Evolutionary conservation across 345 rosid genomes (phyloP).

Genomic region (Litchi chinensis): DNA sequence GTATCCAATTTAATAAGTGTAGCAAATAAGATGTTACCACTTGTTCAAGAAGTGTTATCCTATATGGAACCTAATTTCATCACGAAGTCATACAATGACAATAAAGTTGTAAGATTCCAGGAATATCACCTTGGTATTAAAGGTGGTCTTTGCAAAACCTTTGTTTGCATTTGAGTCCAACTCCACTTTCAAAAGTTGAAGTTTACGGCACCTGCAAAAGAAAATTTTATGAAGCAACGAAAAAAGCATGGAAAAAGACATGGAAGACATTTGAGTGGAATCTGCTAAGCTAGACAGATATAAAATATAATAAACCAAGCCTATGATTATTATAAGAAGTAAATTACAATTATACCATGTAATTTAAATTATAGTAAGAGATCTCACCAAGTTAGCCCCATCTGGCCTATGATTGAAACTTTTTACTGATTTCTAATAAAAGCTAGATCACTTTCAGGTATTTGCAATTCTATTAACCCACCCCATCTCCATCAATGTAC

Average conservation of each 20-base stretch:
- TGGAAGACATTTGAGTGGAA: not conserved
- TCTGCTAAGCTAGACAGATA: not conserved
- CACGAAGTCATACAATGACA: conserved; percentile 4
- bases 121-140: conserved; percentile 9
- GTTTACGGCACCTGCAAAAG: conserved; percentile 9
- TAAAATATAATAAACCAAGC: not conserved
- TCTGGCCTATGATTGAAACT: not conserved
- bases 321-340: too few relatives aligned
- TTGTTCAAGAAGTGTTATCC: conserved; percentile 19
- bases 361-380: too few relatives aligned
- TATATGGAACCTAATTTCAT: conserved; percentile 12
- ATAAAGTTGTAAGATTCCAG: conserved; percentile 22
- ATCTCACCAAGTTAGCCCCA: not conserved
- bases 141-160: conserved; percentile 6
- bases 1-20: conserved; percentile 25
- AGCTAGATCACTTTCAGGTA: not conserved
- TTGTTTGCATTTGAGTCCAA: conserved; percentile 17
- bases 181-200: conserved; percentile 23
- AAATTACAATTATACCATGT: not conserved
- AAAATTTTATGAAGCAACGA: not conserved
- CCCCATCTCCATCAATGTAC: not conserved
- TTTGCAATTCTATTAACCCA: not conserved
- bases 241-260: not conserved
- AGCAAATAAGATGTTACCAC: conserved; percentile 34
- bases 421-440: not conserved